These are phyloP conservation scores for Baeospora myosura DNA, from an alignment of 1,284 basidiomycete genomes.

Conservation along the genomic window DNA sequence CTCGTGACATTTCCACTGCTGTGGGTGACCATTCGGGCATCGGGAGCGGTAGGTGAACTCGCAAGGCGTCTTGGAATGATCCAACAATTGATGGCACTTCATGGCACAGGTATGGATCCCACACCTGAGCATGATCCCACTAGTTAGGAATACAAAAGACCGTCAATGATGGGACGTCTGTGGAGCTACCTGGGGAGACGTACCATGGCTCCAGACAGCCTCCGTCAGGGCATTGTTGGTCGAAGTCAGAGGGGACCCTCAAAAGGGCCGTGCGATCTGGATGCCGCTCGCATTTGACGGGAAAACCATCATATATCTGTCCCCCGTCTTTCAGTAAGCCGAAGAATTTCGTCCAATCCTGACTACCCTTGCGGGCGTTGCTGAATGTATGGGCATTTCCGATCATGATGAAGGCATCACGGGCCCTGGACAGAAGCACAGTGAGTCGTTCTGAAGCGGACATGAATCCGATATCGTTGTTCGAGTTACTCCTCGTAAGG, in stretches of 20 bases:
- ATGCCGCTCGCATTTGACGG: conserved; percentile 49
- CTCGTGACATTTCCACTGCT: conserved; percentile 24
- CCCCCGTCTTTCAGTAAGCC: conserved; percentile 29
- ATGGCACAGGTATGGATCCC: conserved; percentile 42
- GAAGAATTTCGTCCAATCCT: conserved; percentile 44
- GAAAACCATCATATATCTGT: conserved; percentile 54
- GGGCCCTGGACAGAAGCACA: conserved; percentile 57
- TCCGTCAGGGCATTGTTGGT: conserved; percentile 47
- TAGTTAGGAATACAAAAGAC: conserved; percentile 19
- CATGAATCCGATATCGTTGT: conserved; percentile 61
- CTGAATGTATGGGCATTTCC: conserved; percentile 56
- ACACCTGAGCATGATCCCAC: conserved; percentile 39
- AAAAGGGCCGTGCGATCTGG: conserved; percentile 32
- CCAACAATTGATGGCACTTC: conserved; percentile 46
- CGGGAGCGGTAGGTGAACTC: conserved; percentile 11
- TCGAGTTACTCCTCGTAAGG: conserved; percentile 49
- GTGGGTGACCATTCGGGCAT: conserved; percentile 21
- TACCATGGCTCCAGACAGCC: conserved; percentile 56
- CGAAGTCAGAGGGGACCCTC: conserved; percentile 38
- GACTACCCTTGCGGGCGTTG: conserved; percentile 41
- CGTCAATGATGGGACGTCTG: neutral
- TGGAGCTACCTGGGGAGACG: conserved; percentile 10
- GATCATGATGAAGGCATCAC: conserved; percentile 54
- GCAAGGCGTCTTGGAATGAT: conserved; percentile 27
- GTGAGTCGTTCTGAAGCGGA: conserved; percentile 57